Base-by-base conservation (phyloP, 2,329 filamentous ascomycete species). In the Meredithiella fracta region DNA sequence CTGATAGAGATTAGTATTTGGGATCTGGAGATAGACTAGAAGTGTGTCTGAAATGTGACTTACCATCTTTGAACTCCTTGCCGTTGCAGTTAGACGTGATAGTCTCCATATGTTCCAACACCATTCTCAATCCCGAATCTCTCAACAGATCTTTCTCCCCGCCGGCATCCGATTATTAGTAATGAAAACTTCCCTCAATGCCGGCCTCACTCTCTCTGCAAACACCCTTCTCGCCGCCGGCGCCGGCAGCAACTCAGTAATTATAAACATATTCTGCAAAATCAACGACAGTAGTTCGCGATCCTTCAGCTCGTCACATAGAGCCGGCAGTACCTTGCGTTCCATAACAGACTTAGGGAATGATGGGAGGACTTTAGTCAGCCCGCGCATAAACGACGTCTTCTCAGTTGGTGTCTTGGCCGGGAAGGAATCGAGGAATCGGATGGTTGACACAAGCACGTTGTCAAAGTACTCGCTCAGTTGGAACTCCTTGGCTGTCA, bases 391-490 rank as follows among this genome's bases (percentile, higher is more conserved):
- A 66, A 98, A 98, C 58, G 89, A 83, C 5, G 84, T 77, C 67
- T 98, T 98, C 65, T 98, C 92, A 60, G 80, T 86, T 0, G 86
- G 77, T 1, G 89, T 95, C 70, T 98, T 98, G 34, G 87, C 86
- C 0, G 92, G 91, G 58, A 98, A 80, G 0, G 83, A 79, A 63
- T 98, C 92, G 25, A 98, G 73, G 65, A 98, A 98, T 11, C 92
- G 86, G 60, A 98, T 95, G 0, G 92, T 96, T 0, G 90, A 95
- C 22, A 98, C 88, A 3, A 98, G 74, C 49, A 97, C 86, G 64
- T 97, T 98, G 69, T 98, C 89, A 66, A 98, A 98, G 66, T 94
- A 98, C 61, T 87, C 83, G 64, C 89, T 94, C 67, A 96, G 81
- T 65, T 98, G 92, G 62, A 98, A 97, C 63, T 95, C 91, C 55